phyloP scores from a whole-genome alignment of 2,329 filamentous ascomycete genomes.

The Torrubiellomyces zombiae region DNA sequence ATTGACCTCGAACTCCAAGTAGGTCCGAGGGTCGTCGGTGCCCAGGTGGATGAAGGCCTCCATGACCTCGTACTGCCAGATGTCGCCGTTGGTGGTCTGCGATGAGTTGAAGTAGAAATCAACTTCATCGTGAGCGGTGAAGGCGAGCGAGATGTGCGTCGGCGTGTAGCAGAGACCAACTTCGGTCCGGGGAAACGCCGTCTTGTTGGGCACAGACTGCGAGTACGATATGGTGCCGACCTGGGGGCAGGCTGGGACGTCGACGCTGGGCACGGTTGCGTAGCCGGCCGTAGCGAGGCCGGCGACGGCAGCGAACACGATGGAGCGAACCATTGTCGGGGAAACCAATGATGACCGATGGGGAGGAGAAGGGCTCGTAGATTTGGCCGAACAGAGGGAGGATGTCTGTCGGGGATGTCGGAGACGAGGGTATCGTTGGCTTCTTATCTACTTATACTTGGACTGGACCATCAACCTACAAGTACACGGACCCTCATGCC shows the following conservation, averaged over 20 bases:
- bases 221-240: slow-evolving; percentile 20
- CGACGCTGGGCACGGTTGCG: slow-evolving; percentile 11
- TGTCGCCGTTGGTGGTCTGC: slow-evolving; percentile 26
- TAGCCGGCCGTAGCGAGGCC: slow-evolving; percentile 2
- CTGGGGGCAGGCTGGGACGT: slow-evolving; percentile 22
- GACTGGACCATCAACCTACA: too few species aligned
- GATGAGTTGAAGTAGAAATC: slow-evolving; percentile 27
- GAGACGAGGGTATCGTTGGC: too few species aligned
- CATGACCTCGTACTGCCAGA: slow-evolving; percentile 34
- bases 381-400: too few species aligned
- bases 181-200: slow-evolving; percentile 24
- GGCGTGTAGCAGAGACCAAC: slow-evolving; percentile 30
- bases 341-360: too few species aligned
- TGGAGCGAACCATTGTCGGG: slow-evolving; percentile 3
- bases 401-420: too few species aligned
- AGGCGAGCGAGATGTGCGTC: slow-evolving; percentile 21
- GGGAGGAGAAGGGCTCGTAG: too few species aligned
- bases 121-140: slow-evolving; percentile 27
- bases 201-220: slow-evolving; percentile 23
- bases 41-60: slow-evolving; percentile 31
- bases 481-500: too few species aligned
- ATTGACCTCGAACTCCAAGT: slow-evolving; percentile 33
- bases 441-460: too few species aligned
- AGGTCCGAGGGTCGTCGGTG: slow-evolving; percentile 27
- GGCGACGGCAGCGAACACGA: slow-evolving; percentile 2